Percentiles rank a stretch among this genome's conserved stretches.
phyloP scores from a whole-genome alignment of 768 basidiomycete species.

The Chalciporus pseudorubinellus region DNA sequence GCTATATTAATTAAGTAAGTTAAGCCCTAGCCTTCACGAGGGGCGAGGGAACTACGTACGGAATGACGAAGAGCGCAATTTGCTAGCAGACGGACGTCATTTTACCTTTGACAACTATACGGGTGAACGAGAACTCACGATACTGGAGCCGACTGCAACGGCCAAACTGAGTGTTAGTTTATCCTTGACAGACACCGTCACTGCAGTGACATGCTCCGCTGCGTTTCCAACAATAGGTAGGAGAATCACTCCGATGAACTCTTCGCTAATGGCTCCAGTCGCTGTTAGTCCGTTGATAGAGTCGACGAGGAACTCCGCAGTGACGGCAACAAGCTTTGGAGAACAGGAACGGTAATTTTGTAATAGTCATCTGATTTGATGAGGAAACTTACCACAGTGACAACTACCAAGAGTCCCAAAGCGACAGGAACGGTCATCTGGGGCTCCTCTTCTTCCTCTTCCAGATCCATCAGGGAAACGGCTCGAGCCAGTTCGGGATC shows the following conservation, averaged over 20 bases:
- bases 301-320: constrained; percentile 69
- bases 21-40: constrained; percentile 10
- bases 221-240: constrained; percentile 92
- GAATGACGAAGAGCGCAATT: constrained; percentile 69
- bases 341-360: not conserved
- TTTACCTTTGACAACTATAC: not conserved
- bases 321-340: constrained; percentile 50
- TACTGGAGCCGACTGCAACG: constrained; percentile 85
- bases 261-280: constrained; percentile 56
- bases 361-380: not conserved
- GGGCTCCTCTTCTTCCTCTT: constrained; percentile 41
- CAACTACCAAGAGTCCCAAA: constrained; percentile 47
- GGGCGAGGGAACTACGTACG: constrained; percentile 35
- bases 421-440: constrained; percentile 56
- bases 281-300: constrained; percentile 76
- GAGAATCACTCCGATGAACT: constrained; percentile 85
- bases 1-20: constrained; percentile 30
- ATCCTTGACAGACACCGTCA: constrained; percentile 87
- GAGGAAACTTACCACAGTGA: constrained; percentile 56
- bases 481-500: constrained; percentile 13
- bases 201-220: constrained; percentile 89
- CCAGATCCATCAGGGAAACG: not conserved
- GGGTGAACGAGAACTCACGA: constrained; percentile 45
- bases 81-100: constrained; percentile 44
- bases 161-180: constrained; percentile 85